Evolutionary conservation across 495 filamentous ascomycete genomes (phyloP), one percentile per base, ranked within the genome.

Genomic region (Chaetomium tenue): DNA sequence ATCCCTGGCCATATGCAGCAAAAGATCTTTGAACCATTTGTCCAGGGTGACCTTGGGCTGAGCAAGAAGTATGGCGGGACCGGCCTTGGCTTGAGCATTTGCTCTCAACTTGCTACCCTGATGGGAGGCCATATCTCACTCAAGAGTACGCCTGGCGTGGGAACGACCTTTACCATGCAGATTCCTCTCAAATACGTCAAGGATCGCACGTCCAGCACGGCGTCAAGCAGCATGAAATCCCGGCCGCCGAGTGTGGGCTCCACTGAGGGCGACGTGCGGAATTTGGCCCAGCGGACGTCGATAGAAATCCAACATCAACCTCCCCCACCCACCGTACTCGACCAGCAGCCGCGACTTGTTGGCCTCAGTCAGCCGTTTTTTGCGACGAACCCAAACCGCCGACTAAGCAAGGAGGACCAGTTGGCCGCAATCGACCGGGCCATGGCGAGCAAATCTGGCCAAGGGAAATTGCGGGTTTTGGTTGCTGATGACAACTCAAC

Each of bases 401-500:
- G 61, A 71, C 80, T 66, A 22, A 75, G 37, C 44, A 73, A 51
- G 52, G 75, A 70, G 28, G 75, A 79, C 25, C 74, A 76, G 61
- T 68, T 78, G 68, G 79, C 76, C 16, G 77, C 75, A 18, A 75
- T 80, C 53, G 74, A 78, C 68, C 84, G 74, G 47, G 84, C 68
- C 66, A 83, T 70, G 79, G 82, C 73, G 39, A 83, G 80, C 68
- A 81, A 87, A 67, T 39, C 77, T 12, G 76, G 79, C 7, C 84
- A 81, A 1, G 82, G 83, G 26, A 91, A 87, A 71, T 81, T 95
- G 28, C 86, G 89, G 33, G 90, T 96, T 6, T 78, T 97, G n/a
- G 92, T 97, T 25, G 92, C 93, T 0, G 92, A 97, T 71, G 92
- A 97, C 77, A 97, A 97, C 71, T 87, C 87, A 37, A 91, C 93